Conservation (phyloP, 2,329 filamentous ascomycete genomes). For the Graphiopsis chlorocephala region DNA sequence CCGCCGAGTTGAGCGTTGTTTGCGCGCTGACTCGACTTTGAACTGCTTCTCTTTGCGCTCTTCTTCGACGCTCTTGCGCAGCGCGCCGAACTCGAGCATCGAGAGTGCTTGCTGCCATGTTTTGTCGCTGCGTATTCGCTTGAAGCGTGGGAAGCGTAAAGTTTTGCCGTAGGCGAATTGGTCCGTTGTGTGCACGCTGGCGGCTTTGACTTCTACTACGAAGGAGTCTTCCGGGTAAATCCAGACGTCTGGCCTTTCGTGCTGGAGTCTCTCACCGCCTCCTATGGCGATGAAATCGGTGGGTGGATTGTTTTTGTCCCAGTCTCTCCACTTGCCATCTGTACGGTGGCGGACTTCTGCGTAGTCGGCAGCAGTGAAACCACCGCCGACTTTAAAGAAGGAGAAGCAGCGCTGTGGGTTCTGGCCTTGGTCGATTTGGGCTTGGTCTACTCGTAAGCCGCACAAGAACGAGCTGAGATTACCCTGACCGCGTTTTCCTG, state of each 20-base stretch:
- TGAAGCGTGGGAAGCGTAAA: conserved; percentile 87
- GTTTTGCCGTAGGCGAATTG: conserved; percentile 76
- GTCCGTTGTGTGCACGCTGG: conserved; percentile 70
- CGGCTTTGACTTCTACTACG: conserved; percentile 84
- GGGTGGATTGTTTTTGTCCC: conserved; percentile 75
- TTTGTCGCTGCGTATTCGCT: conserved; percentile 75
- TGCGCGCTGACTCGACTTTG: conserved; percentile 65
- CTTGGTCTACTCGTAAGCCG: conserved; percentile 74
- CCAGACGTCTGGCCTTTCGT: conserved; percentile 86
- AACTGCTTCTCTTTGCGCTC: conserved; percentile 71
- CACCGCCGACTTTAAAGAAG: conserved; percentile 98
- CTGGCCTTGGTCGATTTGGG: conserved; percentile 51
- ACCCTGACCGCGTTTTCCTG: conserved; percentile 73
- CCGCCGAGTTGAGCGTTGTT: conserved; percentile 59
- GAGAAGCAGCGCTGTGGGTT: conserved; percentile 77
- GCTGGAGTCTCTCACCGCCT: conserved; percentile 65
- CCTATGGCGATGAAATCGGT: conserved; percentile 76
- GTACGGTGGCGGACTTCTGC: conserved; percentile 77
- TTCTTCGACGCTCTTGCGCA: conserved; percentile 68
- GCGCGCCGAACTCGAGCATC: conserved; percentile 69
- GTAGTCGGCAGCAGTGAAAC: conserved; percentile 82
- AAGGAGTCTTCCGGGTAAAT: conserved; percentile 86
- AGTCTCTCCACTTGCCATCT: conserved; percentile 86
- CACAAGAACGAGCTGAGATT: conserved; percentile 84
- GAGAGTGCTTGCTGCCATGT: conserved; percentile 78